Evolutionary conservation across 2,329 filamentous ascomycete genomes (phyloP), one percentile per base, ranked within the genome.

Genomic region (Podosphaera aphanis): DNA sequence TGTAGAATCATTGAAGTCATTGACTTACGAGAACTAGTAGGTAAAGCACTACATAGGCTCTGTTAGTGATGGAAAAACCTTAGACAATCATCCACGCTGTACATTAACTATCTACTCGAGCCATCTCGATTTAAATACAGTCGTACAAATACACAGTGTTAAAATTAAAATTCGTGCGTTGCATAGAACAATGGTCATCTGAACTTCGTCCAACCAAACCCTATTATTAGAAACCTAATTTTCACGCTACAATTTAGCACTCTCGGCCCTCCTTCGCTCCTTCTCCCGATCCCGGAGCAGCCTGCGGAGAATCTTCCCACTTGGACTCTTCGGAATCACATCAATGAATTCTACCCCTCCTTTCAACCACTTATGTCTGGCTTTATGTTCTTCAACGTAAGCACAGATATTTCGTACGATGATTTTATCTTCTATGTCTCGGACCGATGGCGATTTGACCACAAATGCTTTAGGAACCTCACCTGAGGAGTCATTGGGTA

Each of bases 211-310:
- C n/a, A n/a, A n/a, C n/a, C n/a, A n/a, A n/a, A n/a, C n/a, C n/a
- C n/a, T n/a, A n/a, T n/a, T n/a, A n/a, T n/a, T n/a, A n/a, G n/a
- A n/a, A n/a, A n/a, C n/a, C n/a, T n/a, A n/a, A n/a, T n/a, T n/a
- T n/a, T n/a, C n/a, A n/a, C n/a, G n/a, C 61, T 68, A 86, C 55
- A 88, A 57, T 66, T 76, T 86, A 10, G 76, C 66, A 0, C 77
- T 77, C 49, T 70, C 64, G 53, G 69, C 68, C 58, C 73, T 72
- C 57, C 78, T 70, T 48, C 66, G 67, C 58, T 78, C 76, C 64
- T 68, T 80, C 62, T 90, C 83, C 56, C 72, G 71, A 56, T 92
- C 83, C 37, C 81, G 68, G 53, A 92, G 61, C 44, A 82, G 53
- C 19, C 79, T 65, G 43, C 78, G 66, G 56, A 84, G 59, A 46